Evolutionary conservation across 2,329 filamentous ascomycete species (phyloP).

Genomic region (Arthrinium phaeospermum): DNA sequence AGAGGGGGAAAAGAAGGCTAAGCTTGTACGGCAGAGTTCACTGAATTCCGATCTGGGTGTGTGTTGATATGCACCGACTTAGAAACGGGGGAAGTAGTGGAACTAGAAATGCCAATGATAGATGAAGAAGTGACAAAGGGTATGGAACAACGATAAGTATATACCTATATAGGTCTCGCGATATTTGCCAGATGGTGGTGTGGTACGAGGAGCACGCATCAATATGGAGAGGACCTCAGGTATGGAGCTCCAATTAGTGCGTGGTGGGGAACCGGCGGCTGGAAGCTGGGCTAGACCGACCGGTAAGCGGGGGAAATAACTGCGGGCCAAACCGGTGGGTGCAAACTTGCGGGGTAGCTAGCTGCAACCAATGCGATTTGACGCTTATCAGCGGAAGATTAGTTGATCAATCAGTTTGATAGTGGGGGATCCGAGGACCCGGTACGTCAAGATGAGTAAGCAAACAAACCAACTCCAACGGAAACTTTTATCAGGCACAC

Average conservation of each 20-base stretch:
- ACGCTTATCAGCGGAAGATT: conserved; percentile 5
- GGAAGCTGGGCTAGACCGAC: conserved; percentile 9
- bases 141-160: neutral
- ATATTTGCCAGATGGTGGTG: neutral
- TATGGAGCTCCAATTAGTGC: neutral
- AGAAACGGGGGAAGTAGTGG: neutral
- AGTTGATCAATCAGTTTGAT: neutral
- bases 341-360: conserved; percentile 6
- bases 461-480: neutral
- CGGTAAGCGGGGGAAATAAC: neutral
- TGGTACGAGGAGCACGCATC: neutral
- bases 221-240: neutral
- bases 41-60: neutral
- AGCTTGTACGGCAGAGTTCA: neutral
- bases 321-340: neutral
- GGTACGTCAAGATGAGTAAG: conserved; percentile 13
- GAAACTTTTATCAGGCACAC: neutral
- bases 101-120: neutral
- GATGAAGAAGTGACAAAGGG: neutral
- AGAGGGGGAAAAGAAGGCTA: too few relatives aligned
- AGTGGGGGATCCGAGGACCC: neutral
- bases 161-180: neutral
- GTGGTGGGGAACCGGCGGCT: conserved; percentile 9
- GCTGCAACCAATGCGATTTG: neutral
- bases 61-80: neutral